Conservation (phyloP, 768 basidiomycete species). For the Tylopilus felleus region DNA sequence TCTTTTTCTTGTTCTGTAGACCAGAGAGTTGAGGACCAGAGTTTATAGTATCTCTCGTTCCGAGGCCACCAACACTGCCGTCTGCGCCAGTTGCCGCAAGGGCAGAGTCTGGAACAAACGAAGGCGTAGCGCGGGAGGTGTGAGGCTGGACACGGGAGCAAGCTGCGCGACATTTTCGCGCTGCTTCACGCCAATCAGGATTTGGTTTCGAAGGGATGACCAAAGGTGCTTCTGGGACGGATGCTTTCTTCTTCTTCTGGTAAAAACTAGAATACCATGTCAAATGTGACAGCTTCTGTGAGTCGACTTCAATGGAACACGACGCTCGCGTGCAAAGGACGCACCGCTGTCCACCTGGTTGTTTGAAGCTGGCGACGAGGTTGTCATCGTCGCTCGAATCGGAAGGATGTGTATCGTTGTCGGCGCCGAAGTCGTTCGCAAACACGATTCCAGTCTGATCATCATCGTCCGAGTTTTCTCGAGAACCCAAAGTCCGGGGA, state of each 20-base stretch:
- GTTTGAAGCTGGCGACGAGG: constrained; percentile 52
- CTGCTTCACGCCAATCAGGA: constrained; percentile 84
- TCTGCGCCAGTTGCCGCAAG: constrained; percentile 55
- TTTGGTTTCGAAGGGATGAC: constrained; percentile 87
- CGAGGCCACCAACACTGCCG: constrained; percentile 75
- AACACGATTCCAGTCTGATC: constrained; percentile 27
- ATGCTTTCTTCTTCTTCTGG: constrained; percentile 39
- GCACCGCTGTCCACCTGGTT: constrained; percentile 82
- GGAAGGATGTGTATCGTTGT: constrained; percentile 24
- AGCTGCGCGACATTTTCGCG: constrained; percentile 51
- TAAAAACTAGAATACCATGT: constrained; percentile 36
- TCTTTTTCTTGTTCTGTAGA: constrained; percentile 47
- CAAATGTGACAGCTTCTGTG: constrained; percentile 49
- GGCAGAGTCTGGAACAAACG: constrained; percentile 66
- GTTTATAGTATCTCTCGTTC: constrained; percentile 72
- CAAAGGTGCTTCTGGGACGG: constrained; percentile 54
- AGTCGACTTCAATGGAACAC: constrained; percentile 58
- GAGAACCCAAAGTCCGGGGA: constrained; percentile 34
- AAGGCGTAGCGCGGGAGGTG: constrained; percentile 17
- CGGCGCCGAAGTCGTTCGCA: constrained; percentile 17
- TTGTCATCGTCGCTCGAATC: constrained; percentile 65
- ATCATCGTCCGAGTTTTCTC: constrained; percentile 28
- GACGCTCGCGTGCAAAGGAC: constrained; percentile 34
- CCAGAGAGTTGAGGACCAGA: constrained; percentile 71
- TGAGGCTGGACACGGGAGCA: constrained; percentile 14